A percentile compares a stretch with the other conserved stretches of the same genome.
These are phyloP conservation scores for Somion occarium DNA, from an alignment of 1,284 basidiomycete genomes.

Conservation along the genomic window DNA sequence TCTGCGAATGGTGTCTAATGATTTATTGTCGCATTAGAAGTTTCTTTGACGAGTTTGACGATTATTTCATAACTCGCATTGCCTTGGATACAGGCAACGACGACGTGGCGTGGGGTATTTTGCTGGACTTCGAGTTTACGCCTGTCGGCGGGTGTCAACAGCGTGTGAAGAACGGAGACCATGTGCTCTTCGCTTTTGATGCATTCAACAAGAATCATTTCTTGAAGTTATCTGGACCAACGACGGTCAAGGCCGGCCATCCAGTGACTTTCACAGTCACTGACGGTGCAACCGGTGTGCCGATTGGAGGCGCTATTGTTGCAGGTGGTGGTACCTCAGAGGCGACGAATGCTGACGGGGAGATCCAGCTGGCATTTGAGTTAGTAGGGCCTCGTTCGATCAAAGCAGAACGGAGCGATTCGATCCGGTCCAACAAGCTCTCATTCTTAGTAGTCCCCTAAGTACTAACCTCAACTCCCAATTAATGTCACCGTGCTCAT, in stretches of 20 bases:
- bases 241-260: not conserved
- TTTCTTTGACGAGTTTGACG: conserved; percentile 18
- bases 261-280: conserved; percentile 6
- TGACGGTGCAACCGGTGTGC: conserved; percentile 6
- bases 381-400: not conserved
- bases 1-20: conserved; percentile 3
- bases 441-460: not conserved
- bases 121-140: conserved; percentile 20
- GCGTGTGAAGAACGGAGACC: conserved; percentile 12
- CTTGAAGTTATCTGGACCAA: conserved; percentile 6
- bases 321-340: not conserved
- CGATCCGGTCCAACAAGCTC: conserved; percentile 8
- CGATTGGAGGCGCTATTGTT: conserved; percentile 7
- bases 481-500: not conserved
- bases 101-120: conserved; percentile 19
- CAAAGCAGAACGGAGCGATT: conserved; percentile 8
- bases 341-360: conserved; percentile 4
- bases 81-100: conserved; percentile 11
- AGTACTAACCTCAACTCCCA: not conserved
- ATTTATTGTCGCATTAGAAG: conserved; percentile 10
- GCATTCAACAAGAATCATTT: conserved; percentile 11
- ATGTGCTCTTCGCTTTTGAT: conserved; percentile 22
- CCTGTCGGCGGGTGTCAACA: conserved; percentile 24
- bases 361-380: conserved; percentile 1
- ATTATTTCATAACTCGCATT: conserved; percentile 23